These are phyloP conservation scores for Rhodotorula kratochvilovae DNA, from an alignment of 768 basidiomycete species.

Conservation along the genomic window DNA sequence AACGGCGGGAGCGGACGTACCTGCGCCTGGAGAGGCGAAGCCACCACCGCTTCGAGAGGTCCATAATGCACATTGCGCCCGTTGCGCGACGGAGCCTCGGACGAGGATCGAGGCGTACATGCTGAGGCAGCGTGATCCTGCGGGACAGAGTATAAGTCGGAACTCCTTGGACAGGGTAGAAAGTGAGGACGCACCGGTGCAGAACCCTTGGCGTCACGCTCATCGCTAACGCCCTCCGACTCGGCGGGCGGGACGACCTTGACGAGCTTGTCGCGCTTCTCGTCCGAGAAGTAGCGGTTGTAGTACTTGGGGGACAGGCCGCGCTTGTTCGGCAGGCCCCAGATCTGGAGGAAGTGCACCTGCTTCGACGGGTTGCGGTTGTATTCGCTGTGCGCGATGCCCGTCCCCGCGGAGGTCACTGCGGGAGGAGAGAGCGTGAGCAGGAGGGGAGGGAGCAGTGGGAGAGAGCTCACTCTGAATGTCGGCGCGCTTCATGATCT, in stretches of 20 bases:
- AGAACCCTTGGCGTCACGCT: constrained; percentile 69
- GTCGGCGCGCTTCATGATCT: constrained; percentile 81
- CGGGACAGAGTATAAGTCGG: not conserved
- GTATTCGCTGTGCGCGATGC: constrained; percentile 77
- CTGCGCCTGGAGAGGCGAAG: constrained; percentile 91
- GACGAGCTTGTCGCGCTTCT: constrained; percentile 70
- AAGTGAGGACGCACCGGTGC: constrained; percentile 57
- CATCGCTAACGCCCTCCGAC: constrained; percentile 57
- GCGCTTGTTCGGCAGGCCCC: constrained; percentile 56
- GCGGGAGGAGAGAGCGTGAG: not conserved
- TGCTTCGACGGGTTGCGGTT: constrained; percentile 51
- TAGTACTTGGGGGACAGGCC: constrained; percentile 72
- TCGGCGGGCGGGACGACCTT: constrained; percentile 70
- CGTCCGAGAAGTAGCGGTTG: constrained; percentile 76
- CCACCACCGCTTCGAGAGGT: constrained; percentile 97
- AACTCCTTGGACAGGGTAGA: constrained; percentile 49
- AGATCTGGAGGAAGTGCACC: constrained; percentile 57
- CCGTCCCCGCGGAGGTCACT: constrained; percentile 72
- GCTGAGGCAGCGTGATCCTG: constrained; percentile 51
- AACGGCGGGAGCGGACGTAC: constrained; percentile 50
- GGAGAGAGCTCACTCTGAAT: constrained; percentile 62
- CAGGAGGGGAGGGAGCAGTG: no score
- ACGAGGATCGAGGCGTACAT: constrained; percentile 69
- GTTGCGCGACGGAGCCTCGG: constrained; percentile 58
- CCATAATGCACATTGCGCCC: constrained; percentile 98